These are phyloP conservation scores for Cenchrus purpureus DNA, from an alignment of 176 grass and related monocot species.

Conservation along the genomic window DNA sequence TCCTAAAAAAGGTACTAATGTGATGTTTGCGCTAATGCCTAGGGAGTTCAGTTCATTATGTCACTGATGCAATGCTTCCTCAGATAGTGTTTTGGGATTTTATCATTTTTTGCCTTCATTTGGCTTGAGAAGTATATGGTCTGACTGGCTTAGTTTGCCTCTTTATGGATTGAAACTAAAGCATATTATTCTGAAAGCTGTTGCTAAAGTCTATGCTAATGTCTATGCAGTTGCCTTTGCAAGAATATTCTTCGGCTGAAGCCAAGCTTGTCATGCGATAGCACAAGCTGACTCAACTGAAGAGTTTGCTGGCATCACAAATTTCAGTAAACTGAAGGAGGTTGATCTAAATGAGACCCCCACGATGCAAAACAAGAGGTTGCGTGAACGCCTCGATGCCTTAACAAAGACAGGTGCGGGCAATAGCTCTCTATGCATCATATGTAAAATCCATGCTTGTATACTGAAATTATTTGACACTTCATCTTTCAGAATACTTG, in stretches of 20 bases:
- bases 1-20: not conserved
- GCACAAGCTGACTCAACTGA: constrained; percentile 83
- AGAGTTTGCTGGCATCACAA: constrained; percentile 71
- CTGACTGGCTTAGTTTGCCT: not conserved
- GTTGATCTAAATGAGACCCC: constrained; percentile 94
- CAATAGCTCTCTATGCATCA: not conserved
- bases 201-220: constrained; percentile 8
- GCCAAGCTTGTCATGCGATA: constrained; percentile 92
- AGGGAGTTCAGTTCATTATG: constrained; percentile 1
- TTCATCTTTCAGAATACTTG: not conserved
- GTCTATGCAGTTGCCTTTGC: constrained; percentile 86
- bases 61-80: not conserved
- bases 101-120: not conserved
- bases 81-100: not conserved
- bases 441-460: constrained; percentile 5
- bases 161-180: constrained; percentile 25
- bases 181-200: constrained; percentile 4
- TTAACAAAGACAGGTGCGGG: constrained; percentile 78
- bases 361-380: constrained; percentile 65
- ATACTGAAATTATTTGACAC: not conserved
- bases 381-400: constrained; percentile 75
- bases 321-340: constrained; percentile 65
- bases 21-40: not conserved
- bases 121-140: constrained; percentile 13
- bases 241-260: constrained; percentile 92